Percentiles rank a stretch among this genome's conserved stretches.
phyloP scores from a whole-genome alignment of 345 rosid species.

The Populus simonii region DNA sequence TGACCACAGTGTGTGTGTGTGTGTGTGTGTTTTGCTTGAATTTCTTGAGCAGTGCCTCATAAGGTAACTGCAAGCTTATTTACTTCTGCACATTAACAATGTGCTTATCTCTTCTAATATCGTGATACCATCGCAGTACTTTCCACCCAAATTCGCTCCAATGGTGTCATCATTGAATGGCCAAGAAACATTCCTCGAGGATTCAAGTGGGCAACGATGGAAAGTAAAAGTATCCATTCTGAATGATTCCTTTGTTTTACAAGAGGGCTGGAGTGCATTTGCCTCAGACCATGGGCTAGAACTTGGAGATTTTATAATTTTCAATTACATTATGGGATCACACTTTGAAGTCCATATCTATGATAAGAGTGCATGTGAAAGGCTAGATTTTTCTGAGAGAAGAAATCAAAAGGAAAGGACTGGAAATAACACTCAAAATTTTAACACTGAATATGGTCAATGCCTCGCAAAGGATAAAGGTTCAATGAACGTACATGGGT shows the following conservation, averaged over 20 bases:
- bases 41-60: background rate
- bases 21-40: background rate
- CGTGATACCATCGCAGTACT: slow-evolving; percentile 26
- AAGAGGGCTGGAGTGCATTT: slow-evolving; percentile 39
- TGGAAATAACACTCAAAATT: background rate
- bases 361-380: slow-evolving; percentile 33
- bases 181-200: slow-evolving; percentile 29
- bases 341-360: slow-evolving; percentile 38
- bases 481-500: slow-evolving; percentile 6
- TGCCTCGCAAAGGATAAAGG: background rate
- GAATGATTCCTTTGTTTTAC: slow-evolving; percentile 29
- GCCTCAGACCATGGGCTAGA: slow-evolving; percentile 29
- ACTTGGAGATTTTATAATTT: slow-evolving; percentile 37
- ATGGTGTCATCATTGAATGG: slow-evolving; percentile 16
- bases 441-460: background rate
- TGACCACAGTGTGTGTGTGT: background rate
- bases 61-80: background rate
- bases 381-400: slow-evolving; percentile 16
- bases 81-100: background rate
- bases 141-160: slow-evolving; percentile 42
- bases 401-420: slow-evolving; percentile 19
- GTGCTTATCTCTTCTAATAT: slow-evolving; percentile 1
- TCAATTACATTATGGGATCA: slow-evolving; percentile 27
- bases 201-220: slow-evolving; percentile 32
- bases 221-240: slow-evolving; percentile 19